These are phyloP conservation scores for Dovyalis caffra DNA, from an alignment of 345 rosid species.

Conservation along the genomic window DNA sequence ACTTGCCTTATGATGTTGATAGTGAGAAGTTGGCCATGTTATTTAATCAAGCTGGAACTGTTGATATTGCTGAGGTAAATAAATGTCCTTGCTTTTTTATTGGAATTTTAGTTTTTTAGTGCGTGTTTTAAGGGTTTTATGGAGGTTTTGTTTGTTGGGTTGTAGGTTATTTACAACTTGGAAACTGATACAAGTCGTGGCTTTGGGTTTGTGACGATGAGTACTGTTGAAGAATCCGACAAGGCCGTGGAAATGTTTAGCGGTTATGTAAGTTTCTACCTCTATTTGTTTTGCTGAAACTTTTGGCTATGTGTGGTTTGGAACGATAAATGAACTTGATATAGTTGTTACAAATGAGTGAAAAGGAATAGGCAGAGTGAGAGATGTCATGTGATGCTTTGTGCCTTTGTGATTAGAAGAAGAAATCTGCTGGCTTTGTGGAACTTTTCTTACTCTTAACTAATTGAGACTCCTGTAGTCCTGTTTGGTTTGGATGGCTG, in stretches of 20 bases:
- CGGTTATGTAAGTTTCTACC: slow-evolving; percentile 60
- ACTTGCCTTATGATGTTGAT: slow-evolving; percentile 74
- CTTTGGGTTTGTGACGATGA: slow-evolving; percentile 92
- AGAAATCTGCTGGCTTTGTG: background rate
- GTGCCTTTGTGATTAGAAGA: background rate
- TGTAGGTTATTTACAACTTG: slow-evolving; percentile 79
- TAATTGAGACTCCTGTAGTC: too few species aligned
- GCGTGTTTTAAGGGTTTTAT: background rate
- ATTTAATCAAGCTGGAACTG: slow-evolving; percentile 85
- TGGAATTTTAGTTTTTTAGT: background rate
- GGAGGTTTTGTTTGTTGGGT: slow-evolving; percentile 8
- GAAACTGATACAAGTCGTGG: slow-evolving; percentile 89
- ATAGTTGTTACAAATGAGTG: background rate
- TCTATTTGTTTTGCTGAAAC: background rate
- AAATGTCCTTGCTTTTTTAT: background rate
- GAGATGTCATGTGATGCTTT: background rate
- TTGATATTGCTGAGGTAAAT: slow-evolving; percentile 88
- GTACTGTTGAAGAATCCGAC: slow-evolving; percentile 84
- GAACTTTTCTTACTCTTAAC: background rate
- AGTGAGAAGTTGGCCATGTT: slow-evolving; percentile 79
- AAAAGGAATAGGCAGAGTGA: background rate
- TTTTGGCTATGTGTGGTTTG: background rate
- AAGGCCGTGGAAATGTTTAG: slow-evolving; percentile 64
- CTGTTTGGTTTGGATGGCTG: background rate
- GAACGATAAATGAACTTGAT: background rate